These are phyloP conservation scores for Asterochloris sp. DNA, from an alignment of 139 green algal genomes.

Conservation along the genomic window DNA sequence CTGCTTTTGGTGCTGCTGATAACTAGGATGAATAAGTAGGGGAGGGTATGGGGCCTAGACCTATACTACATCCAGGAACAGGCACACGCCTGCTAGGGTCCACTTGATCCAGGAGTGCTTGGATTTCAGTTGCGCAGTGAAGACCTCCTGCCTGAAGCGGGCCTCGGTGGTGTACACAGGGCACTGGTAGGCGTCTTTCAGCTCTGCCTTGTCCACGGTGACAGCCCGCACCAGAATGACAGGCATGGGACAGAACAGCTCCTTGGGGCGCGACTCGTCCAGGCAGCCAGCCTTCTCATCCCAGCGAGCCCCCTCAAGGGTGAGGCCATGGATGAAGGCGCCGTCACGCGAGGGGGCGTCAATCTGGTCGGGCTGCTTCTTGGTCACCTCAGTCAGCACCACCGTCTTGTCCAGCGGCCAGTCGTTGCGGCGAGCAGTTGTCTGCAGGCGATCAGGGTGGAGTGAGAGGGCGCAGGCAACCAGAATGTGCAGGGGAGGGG, in stretches of 20 bases:
- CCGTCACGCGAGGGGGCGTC: conserved; percentile 78
- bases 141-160: conserved; percentile 89
- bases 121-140: conserved; percentile 84
- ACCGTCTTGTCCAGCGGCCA: conserved; percentile 88
- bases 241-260: conserved; percentile 86
- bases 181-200: conserved; percentile 81
- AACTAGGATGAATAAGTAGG: too few species aligned
- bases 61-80: conserved; percentile 73
- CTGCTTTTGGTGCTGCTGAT: too few species aligned
- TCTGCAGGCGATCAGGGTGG: conserved; percentile 39
- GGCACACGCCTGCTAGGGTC: conserved; percentile 69
- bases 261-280: conserved; percentile 82
- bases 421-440: conserved; percentile 83
- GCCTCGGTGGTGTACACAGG: conserved; percentile 90
- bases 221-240: conserved; percentile 70
- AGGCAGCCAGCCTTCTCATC: conserved; percentile 83
- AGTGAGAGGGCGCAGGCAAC: too few species aligned
- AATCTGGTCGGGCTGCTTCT: conserved; percentile 80
- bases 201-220: conserved; percentile 80
- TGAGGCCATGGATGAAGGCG: conserved; percentile 84
- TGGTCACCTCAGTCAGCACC: conserved; percentile 79
- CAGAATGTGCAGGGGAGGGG: too few species aligned
- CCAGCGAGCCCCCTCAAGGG: conserved; percentile 88
- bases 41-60: not conserved
- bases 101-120: conserved; percentile 82